Percentiles rank a stretch among this genome's conserved stretches.
phyloP scores from a whole-genome alignment of 192 early-diverging fungal species.

The Chytriomyces sp. region DNA sequence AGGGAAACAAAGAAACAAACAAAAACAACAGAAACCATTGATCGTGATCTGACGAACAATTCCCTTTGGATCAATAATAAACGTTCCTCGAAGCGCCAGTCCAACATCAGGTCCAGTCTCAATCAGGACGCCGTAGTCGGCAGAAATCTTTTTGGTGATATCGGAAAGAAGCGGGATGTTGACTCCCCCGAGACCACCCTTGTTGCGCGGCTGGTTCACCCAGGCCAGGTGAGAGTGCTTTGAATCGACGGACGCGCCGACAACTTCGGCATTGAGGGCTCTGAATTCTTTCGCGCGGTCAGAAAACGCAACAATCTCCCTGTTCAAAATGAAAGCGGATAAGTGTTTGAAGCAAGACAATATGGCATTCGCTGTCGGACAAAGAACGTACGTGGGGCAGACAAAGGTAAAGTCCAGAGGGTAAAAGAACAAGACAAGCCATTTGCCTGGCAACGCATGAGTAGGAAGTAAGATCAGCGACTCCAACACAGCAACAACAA shows the following conservation, averaged over 20 bases:
- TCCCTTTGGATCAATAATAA: constrained; percentile 90
- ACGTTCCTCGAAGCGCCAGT: constrained; percentile 77
- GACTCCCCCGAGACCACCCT: constrained; percentile 91
- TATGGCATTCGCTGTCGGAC: constrained; percentile 20
- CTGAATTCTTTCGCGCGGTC: constrained; percentile 85
- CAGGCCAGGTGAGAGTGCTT: constrained; percentile 89
- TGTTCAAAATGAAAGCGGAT: not conserved
- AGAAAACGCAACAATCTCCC: constrained; percentile 63
- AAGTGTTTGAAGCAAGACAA: not conserved
- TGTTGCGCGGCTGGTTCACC: constrained; percentile 79
- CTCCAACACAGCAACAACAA: not conserved
- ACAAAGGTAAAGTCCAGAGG: constrained; percentile 85
- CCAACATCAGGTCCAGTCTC: constrained; percentile 71
- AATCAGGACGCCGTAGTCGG: constrained; percentile 86
- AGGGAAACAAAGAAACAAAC: not conserved
- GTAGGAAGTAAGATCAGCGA: not conserved
- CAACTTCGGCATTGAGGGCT: constrained; percentile 71
- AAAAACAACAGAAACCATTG: constrained; percentile 65
- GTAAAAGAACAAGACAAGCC: constrained; percentile 84
- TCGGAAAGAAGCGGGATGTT: constrained; percentile 89
- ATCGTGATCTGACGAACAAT: constrained; percentile 86
- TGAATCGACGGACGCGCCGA: constrained; percentile 54
- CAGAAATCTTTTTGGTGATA: constrained; percentile 85
- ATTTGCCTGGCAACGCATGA: constrained; percentile 37
- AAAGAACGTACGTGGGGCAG: constrained; percentile 93